phyloP scores from a whole-genome alignment of 106 monocot species.

The Posidonia australis region DNA sequence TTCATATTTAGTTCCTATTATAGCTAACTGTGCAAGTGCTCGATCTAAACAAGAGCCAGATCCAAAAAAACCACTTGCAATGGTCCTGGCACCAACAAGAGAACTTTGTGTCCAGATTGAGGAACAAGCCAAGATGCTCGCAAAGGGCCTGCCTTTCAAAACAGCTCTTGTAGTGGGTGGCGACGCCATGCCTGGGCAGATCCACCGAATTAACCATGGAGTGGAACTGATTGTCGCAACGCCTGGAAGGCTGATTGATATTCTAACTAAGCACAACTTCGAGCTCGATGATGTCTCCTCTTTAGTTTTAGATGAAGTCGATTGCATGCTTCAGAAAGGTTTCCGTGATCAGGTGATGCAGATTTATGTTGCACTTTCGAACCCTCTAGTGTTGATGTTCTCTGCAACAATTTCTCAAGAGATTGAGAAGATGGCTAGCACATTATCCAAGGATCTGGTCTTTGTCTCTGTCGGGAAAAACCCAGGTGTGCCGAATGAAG shows the following conservation, averaged over 20 bases:
- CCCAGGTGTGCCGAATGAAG: slow-evolving; percentile 31
- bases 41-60: slow-evolving; percentile 6
- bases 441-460: slow-evolving; percentile 43
- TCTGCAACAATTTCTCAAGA: slow-evolving; percentile 62
- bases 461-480: slow-evolving; percentile 32
- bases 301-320: slow-evolving; percentile 83
- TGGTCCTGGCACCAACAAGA: slow-evolving; percentile 73
- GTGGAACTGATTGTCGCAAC: slow-evolving; percentile 69
- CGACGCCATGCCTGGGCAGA: slow-evolving; percentile 54
- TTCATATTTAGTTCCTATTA: slow-evolving; percentile 64
- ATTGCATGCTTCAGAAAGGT: slow-evolving; percentile 71
- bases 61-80: slow-evolving; percentile 42
- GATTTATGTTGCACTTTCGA: slow-evolving; percentile 58
- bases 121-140: slow-evolving; percentile 70
- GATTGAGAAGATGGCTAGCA: slow-evolving; percentile 51
- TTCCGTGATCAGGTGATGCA: slow-evolving; percentile 83
- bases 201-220: slow-evolving; percentile 52
- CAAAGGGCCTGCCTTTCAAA: slow-evolving; percentile 73
- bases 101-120: slow-evolving; percentile 82
- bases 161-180: slow-evolving; percentile 88
- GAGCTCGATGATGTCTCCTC: slow-evolving; percentile 44
- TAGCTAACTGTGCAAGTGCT: slow-evolving; percentile 32
- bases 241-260: slow-evolving; percentile 81
- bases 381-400: slow-evolving; percentile 74
- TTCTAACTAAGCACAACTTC: slow-evolving; percentile 48